Conservation (phyloP, 371 early-diverging fungal species). For the Apophysomyces variabilis region DNA sequence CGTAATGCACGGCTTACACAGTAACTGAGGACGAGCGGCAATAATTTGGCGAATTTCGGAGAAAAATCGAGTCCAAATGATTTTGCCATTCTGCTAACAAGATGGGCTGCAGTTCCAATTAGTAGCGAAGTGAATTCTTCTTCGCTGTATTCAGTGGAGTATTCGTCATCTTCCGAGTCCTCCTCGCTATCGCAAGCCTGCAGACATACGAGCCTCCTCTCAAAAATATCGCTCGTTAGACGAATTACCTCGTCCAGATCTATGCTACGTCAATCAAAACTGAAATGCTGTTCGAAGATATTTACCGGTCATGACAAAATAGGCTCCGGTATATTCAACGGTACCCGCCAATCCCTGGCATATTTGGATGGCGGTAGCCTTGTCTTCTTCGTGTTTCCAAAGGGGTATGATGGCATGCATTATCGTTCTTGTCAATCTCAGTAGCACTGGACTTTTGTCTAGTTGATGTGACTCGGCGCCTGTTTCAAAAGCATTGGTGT, state of each 20-base stretch:
- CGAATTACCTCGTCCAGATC: slow-evolving; percentile 56
- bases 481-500: slow-evolving; percentile 64
- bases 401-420: slow-evolving; percentile 72
- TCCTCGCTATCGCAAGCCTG: slow-evolving; percentile 70
- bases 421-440: slow-evolving; percentile 60
- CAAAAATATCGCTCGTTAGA: slow-evolving; percentile 67
- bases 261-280: slow-evolving; percentile 9
- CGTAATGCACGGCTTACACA: slow-evolving; percentile 29
- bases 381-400: slow-evolving; percentile 84
- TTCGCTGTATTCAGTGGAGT: slow-evolving; percentile 23
- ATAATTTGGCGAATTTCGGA: slow-evolving; percentile 69
- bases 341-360: slow-evolving; percentile 74
- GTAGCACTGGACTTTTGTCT: slow-evolving; percentile 36
- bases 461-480: slow-evolving; percentile 52
- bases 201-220: slow-evolving; percentile 83
- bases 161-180: slow-evolving; percentile 74
- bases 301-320: slow-evolving; percentile 69
- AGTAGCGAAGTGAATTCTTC: slow-evolving; percentile 83
- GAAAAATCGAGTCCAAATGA: slow-evolving; percentile 75
- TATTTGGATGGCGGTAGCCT: slow-evolving; percentile 76
- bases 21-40: slow-evolving; percentile 77
- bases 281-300: not conserved
- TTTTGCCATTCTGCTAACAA: slow-evolving; percentile 76
- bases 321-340: slow-evolving; percentile 82
- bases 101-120: slow-evolving; percentile 79